These are phyloP conservation scores for Hypoxylon trugodes DNA, from an alignment of 495 filamentous ascomycete species.

Conservation along the genomic window DNA sequence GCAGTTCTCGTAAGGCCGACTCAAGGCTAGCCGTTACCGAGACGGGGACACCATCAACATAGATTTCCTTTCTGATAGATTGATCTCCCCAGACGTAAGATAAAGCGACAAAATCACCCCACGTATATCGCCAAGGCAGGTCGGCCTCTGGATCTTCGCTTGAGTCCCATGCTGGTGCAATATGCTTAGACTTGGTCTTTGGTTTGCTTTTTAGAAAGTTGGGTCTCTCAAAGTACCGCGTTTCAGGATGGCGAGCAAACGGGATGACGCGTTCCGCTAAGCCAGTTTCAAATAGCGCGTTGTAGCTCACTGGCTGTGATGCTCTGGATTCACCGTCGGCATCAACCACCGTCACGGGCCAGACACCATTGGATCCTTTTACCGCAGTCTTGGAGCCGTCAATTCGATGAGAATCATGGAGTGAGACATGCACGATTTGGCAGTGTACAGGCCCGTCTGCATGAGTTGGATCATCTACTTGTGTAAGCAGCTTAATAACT, in stretches of 20 bases:
- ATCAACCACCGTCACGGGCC: slow-evolving; percentile 12
- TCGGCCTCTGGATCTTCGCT: slow-evolving; percentile 15
- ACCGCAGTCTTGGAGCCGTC: background rate
- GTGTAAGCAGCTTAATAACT: slow-evolving; percentile 22
- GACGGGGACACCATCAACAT: slow-evolving; percentile 11
- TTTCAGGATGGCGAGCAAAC: background rate
- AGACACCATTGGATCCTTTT: slow-evolving; percentile 9
- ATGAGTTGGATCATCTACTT: slow-evolving; percentile 17
- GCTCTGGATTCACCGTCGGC: background rate
- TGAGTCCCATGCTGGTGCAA: slow-evolving; percentile 13
- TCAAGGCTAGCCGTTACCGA: slow-evolving; percentile 17
- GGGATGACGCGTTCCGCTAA: slow-evolving; percentile 11
- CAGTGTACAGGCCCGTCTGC: slow-evolving; percentile 13
- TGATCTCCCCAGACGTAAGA: slow-evolving; percentile 22
- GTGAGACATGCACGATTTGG: slow-evolving; percentile 18
- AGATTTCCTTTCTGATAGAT: slow-evolving; percentile 10
- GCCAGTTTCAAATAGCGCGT: slow-evolving; percentile 13
- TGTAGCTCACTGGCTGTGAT: slow-evolving; percentile 10
- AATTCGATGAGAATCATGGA: slow-evolving; percentile 6
- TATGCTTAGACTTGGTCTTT: slow-evolving; percentile 3
- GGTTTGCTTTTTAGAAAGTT: slow-evolving; percentile 1
- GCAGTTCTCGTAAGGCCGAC: slow-evolving; percentile 14
- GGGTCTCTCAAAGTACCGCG: background rate
- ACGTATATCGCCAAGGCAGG: slow-evolving; percentile 24
- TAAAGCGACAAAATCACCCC: slow-evolving; percentile 26